These are phyloP conservation scores for Solanum phureja DNA, from an alignment of 257 asterid genomes.

Conservation along the genomic window DNA sequence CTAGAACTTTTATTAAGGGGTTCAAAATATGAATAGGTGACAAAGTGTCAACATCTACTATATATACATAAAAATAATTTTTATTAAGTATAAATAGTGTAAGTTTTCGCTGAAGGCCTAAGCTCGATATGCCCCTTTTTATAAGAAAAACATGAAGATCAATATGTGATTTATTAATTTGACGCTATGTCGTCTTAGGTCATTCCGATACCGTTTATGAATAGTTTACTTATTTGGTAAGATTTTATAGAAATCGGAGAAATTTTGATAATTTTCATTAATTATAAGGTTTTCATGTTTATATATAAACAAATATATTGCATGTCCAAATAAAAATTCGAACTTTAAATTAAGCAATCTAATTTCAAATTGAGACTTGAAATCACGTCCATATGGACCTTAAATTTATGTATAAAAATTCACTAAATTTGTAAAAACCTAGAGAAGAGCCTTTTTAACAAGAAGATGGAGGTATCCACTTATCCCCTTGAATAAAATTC, in stretches of 20 bases:
- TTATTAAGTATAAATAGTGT: too few relatives aligned
- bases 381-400: not conserved
- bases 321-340: too few relatives aligned
- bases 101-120: too few relatives aligned
- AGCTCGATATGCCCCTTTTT: too few relatives aligned
- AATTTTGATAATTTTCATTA: not conserved
- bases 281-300: not conserved
- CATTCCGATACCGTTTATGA: not conserved
- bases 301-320: too few relatives aligned
- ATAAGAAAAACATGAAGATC: too few relatives aligned
- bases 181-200: not conserved
- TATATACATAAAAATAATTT: too few relatives aligned
- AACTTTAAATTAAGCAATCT: not conserved
- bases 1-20: too few relatives aligned
- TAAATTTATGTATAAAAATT: not conserved
- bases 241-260: not conserved
- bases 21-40: too few relatives aligned
- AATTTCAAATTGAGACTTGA: not conserved
- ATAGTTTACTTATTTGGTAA: not conserved
- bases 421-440: not conserved
- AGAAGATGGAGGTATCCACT: slow-evolving; percentile 22
- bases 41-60: too few relatives aligned
- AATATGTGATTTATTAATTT: too few relatives aligned
- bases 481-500: slow-evolving; percentile 42
- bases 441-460: not conserved